These are phyloP conservation scores for Cryptosporidium ryanae DNA, from an alignment of 169 alveolate genomes.

Conservation along the genomic window DNA sequence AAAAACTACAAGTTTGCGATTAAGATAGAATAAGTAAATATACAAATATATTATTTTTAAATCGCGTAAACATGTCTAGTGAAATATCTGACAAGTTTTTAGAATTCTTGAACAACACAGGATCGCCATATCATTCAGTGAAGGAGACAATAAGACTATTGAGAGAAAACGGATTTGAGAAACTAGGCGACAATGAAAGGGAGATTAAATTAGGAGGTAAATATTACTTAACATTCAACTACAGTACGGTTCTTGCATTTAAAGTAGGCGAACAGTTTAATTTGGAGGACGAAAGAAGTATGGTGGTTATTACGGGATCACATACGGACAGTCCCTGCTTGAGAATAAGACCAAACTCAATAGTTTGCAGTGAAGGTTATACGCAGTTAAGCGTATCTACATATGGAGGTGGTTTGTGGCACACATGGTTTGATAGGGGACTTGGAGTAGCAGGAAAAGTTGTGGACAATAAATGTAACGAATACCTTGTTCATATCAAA, in stretches of 20 bases:
- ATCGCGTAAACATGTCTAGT: neutral
- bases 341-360: constrained; percentile 91
- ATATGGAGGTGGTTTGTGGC: constrained; percentile 98
- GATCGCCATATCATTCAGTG: constrained; percentile 86
- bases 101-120: constrained; percentile 82
- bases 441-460: constrained; percentile 95
- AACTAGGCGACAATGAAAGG: constrained; percentile 74
- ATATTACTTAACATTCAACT: constrained; percentile 89
- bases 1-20: no score
- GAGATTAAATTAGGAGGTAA: constrained; percentile 81
- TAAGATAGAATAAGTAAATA: neutral
- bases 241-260: constrained; percentile 91
- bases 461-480: constrained; percentile 86
- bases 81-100: constrained; percentile 77
- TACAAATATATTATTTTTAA: neutral
- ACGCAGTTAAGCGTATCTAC: constrained; percentile 89
- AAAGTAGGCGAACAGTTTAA: constrained; percentile 85
- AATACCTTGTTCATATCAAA: constrained; percentile 86
- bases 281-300: constrained; percentile 75
- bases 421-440: constrained; percentile 98
- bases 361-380: constrained; percentile 84
- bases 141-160: constrained; percentile 75
- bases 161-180: constrained; percentile 72
- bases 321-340: constrained; percentile 97
- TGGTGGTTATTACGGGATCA: constrained; percentile 77